These are phyloP conservation scores for Pinus albicaulis DNA, from an alignment of 75 land plant species.

Conservation along the genomic window DNA sequence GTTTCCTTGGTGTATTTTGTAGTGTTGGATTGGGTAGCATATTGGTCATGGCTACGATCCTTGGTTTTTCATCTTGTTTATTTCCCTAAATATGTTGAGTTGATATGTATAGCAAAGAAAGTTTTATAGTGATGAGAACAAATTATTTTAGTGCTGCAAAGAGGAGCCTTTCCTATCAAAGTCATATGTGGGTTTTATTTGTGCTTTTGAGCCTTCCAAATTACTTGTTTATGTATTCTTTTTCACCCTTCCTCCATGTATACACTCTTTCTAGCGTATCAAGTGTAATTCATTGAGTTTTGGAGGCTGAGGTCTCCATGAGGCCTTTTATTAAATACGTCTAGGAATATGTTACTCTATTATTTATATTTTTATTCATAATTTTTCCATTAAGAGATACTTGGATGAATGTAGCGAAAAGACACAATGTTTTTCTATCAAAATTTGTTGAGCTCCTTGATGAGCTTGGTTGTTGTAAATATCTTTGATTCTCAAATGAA, in stretches of 20 bases:
- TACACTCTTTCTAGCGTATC: not conserved
- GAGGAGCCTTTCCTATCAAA: not conserved
- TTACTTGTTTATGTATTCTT: not conserved
- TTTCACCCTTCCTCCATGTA: not conserved
- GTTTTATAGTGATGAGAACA: not conserved
- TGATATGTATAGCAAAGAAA: not conserved
- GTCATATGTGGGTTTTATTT: not conserved
- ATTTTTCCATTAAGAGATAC: not conserved
- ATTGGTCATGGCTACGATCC: not conserved
- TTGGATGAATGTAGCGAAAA: not conserved
- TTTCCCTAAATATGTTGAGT: constrained; percentile 6
- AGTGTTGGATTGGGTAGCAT: not conserved
- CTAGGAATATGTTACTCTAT: not conserved
- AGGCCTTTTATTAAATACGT: constrained; percentile 2
- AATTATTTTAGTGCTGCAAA: not conserved
- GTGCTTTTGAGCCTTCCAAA: constrained; percentile 10
- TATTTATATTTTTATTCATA: constrained; percentile 7
- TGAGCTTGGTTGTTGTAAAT: too few relatives aligned
- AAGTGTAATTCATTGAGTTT: constrained; percentile 10
- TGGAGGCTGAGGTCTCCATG: not conserved
- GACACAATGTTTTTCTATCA: too few relatives aligned
- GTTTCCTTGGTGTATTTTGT: not conserved
- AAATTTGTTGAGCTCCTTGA: too few relatives aligned
- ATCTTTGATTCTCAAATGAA: too few relatives aligned
- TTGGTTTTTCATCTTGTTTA: not conserved